Base-by-base conservation (phyloP, 2,329 filamentous ascomycete species). In the Peltaster fructicola region DNA sequence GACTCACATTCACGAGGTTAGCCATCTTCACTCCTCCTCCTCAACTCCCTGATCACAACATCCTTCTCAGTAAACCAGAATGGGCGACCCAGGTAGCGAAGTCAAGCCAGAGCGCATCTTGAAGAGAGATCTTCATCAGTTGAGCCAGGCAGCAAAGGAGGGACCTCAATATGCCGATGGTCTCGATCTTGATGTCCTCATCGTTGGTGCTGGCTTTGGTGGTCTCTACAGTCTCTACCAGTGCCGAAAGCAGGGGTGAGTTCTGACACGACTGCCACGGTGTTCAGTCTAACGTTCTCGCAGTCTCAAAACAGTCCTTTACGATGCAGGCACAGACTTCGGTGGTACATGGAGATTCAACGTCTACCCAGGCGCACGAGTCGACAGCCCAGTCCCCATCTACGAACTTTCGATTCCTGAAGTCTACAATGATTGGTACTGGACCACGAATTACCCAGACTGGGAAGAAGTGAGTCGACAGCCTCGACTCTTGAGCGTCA, bases 391-490 rank as follows among this genome's bases (percentile, higher is more conserved):
- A 22, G 36, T 39, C 4, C 40, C 39, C 5, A 40, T 43, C 20
- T 45, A 45, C 25, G 39, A 43, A 22, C 24, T 42, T 4, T 33
- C 37, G 4, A 48, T 61, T 20, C 52, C 54, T 7, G 54, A 62
- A 30, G 47, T 60, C 12, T 61, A 52, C 45, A 53, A 57, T 39
- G 59, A 59, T 5, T 73, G 65, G 65, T 65, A 52, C 16, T 74
- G 66, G 43, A 42, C 36, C 3, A 39, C 40, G 13, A 41, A 44
- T 23, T 49, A 45, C 23, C 43, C 45, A 10, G 37, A 34, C 21
- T 30, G 27, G 27, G 23, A 30, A n/a, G n/a, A n/a, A n/a, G n/a
- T n/a, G n/a, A n/a, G n/a, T n/a, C n/a, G n/a, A n/a, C n/a, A n/a
- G n/a, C n/a, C n/a, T n/a, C n/a, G n/a, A n/a, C n/a, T n/a, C n/a